Conservation (phyloP, 1,284 basidiomycete genomes). For the Sporisorium graminicola region DNA sequence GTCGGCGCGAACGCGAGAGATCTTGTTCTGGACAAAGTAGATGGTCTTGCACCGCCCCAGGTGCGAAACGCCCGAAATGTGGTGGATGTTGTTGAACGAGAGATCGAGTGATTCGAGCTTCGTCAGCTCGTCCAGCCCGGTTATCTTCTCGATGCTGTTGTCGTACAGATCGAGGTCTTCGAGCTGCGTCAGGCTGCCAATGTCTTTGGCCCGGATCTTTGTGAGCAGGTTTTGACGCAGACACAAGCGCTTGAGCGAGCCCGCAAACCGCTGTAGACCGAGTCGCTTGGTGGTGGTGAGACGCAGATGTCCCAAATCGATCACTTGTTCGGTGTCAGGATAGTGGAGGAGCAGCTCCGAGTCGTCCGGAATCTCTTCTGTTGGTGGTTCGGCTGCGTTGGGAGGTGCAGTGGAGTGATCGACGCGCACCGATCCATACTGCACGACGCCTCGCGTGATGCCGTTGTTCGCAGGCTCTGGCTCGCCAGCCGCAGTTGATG, state of each 20-base stretch:
- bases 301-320: conserved; percentile 88
- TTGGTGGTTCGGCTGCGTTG: conserved; percentile 9
- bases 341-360: conserved; percentile 54
- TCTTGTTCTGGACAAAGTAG: conserved; percentile 97
- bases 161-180: conserved; percentile 96
- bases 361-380: conserved; percentile 49
- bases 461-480: conserved; percentile 32
- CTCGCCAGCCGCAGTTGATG: conserved; percentile 21
- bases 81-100: conserved; percentile 88
- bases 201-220: conserved; percentile 74
- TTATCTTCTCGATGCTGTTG: conserved; percentile 78
- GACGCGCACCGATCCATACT: conserved; percentile 42
- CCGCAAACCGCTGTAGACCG: conserved; percentile 78
- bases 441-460: conserved; percentile 35
- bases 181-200: conserved; percentile 75
- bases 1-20: conserved; percentile 77
- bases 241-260: conserved; percentile 81
- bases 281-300: conserved; percentile 76
- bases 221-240: conserved; percentile 89
- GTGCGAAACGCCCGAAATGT: conserved; percentile 74
- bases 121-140: conserved; percentile 71
- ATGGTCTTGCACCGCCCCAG: conserved; percentile 77
- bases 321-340: conserved; percentile 63
- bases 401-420: conserved; percentile 22
- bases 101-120: conserved; percentile 86